These are phyloP conservation scores for Botrytis fragariae DNA, from an alignment of 2,329 filamentous ascomycete species.

Conservation along the genomic window DNA sequence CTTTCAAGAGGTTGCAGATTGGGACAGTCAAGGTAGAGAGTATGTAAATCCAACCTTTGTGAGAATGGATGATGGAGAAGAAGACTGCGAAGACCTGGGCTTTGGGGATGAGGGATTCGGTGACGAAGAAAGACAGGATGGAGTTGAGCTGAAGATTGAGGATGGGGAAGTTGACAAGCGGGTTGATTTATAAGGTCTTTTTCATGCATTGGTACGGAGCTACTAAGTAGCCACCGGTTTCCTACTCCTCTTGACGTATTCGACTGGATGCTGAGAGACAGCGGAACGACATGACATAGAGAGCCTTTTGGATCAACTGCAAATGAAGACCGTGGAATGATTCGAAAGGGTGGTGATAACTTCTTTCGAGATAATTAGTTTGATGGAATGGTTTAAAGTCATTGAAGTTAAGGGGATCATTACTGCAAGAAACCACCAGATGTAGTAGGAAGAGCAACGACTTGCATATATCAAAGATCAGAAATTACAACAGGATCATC, in stretches of 20 bases:
- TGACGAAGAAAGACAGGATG: conserved; percentile 10
- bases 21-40: conserved; percentile 25
- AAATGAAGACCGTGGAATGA: not conserved
- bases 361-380: not conserved
- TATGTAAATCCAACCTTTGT: conserved; percentile 41
- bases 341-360: too few relatives aligned
- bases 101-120: conserved; percentile 17
- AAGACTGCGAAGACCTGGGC: conserved; percentile 16
- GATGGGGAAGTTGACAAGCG: not conserved
- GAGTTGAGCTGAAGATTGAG: conserved; percentile 14
- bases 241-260: not conserved
- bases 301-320: not conserved
- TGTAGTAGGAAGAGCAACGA: not conserved
- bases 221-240: not conserved
- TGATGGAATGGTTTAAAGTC: not conserved
- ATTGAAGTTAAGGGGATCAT: too few relatives aligned
- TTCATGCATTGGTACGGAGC: not conserved
- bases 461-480: not conserved
- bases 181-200: not conserved
- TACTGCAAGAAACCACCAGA: not conserved
- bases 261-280: not conserved
- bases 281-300: not conserved
- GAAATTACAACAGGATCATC: not conserved
- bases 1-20: conserved; percentile 56
- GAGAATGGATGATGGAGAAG: conserved; percentile 23